These are phyloP conservation scores for Kluyveromyces lactis DNA, from an alignment of 805 yeast genomes.

Conservation along the genomic window DNA sequence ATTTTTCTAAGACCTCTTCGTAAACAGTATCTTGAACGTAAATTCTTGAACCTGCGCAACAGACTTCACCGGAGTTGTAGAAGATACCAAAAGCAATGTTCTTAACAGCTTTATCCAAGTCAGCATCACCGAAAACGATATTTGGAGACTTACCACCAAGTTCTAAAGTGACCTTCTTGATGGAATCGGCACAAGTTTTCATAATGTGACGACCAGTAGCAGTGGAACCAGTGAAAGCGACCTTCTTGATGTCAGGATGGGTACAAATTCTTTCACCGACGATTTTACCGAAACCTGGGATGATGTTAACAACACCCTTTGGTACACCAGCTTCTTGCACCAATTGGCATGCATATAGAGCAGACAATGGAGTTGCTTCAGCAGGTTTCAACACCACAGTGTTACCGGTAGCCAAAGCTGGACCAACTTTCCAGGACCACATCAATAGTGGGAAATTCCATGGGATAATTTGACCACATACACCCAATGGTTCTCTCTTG, in stretches of 20 bases:
- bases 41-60: conserved; percentile 87
- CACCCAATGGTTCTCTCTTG: conserved; percentile 78
- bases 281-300: conserved; percentile 72
- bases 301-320: conserved; percentile 69
- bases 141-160: conserved; percentile 90
- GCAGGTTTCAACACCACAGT: conserved; percentile 80
- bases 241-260: conserved; percentile 64
- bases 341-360: conserved; percentile 57
- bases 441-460: conserved; percentile 90
- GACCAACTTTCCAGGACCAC: conserved; percentile 83
- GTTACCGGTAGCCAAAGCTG: conserved; percentile 81
- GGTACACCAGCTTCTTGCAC: conserved; percentile 74
- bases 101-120: conserved; percentile 55
- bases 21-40: conserved; percentile 70
- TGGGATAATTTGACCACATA: conserved; percentile 82
- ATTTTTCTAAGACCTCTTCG: conserved; percentile 54
- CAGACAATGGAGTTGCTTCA: conserved; percentile 80
- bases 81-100: conserved; percentile 68
- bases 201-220: conserved; percentile 71
- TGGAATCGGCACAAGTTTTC: conserved; percentile 59
- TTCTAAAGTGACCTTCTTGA: conserved; percentile 77
- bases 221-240: conserved; percentile 87
- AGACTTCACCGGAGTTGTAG: conserved; percentile 87
- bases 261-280: conserved; percentile 65
- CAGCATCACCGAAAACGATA: conserved; percentile 71